Conservation (phyloP, 164 flowering plant genomes). For the Liquidambar formosana region DNA sequence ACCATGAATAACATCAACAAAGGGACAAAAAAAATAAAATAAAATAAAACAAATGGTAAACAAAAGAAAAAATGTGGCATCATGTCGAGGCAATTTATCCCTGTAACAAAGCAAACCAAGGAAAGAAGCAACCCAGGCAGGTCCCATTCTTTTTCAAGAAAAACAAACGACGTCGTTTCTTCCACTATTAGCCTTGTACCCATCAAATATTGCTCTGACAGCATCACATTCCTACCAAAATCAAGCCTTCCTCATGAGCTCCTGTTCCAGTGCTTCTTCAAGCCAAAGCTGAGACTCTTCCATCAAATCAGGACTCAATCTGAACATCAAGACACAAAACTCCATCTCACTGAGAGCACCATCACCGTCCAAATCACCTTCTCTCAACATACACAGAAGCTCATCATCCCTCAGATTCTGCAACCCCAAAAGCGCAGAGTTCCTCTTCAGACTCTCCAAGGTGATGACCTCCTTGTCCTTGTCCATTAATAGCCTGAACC, state of each 20-base stretch:
- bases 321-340: constrained; percentile 62
- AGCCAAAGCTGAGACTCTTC: constrained; percentile 37
- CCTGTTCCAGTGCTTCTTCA: constrained; percentile 33
- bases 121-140: no score
- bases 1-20: no score
- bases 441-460: constrained; percentile 49
- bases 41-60: no score
- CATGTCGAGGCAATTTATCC: no score
- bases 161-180: no score
- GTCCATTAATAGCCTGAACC: constrained; percentile 55
- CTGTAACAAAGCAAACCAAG: no score
- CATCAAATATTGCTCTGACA: no score
- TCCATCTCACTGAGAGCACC: constrained; percentile 55
- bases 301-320: constrained; percentile 60
- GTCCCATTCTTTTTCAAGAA: no score
- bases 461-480: constrained; percentile 50
- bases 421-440: constrained; percentile 39
- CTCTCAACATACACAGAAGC: constrained; percentile 43
- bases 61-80: no score
- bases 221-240: not conserved
- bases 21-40: no score
- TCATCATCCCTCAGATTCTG: constrained; percentile 49
- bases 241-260: no score
- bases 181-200: no score
- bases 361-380: constrained; percentile 60